Evolutionary conservation across 129 eudicot genomes (phyloP).

Genomic region (Rutidosis leptorrhynchoides): DNA sequence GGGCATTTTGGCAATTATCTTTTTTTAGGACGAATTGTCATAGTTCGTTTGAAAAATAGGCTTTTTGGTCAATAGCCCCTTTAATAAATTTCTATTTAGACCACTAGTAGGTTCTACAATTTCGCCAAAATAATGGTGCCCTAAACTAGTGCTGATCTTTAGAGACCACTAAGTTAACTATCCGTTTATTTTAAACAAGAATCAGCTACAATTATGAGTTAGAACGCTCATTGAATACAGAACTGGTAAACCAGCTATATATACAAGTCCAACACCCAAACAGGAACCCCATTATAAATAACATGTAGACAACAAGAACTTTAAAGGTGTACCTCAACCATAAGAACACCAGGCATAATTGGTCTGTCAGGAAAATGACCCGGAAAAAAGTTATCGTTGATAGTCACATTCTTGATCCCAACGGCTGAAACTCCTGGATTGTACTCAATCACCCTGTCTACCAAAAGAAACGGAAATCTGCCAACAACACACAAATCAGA

Average conservation of each 20-base stretch:
- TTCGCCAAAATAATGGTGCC: too few species aligned
- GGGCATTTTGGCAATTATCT: too few species aligned
- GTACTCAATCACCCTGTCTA: constrained; percentile 94
- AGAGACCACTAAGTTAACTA: too few species aligned
- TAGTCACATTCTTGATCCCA: constrained; percentile 94
- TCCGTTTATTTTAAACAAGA: too few species aligned
- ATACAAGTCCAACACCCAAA: background rate
- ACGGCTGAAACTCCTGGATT: constrained; percentile 91
- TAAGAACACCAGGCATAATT: constrained; percentile 98
- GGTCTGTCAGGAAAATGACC: constrained; percentile 99
- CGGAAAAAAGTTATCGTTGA: constrained; percentile 92
- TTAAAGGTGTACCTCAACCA: constrained; percentile 76
- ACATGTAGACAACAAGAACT: background rate
- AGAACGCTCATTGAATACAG: background rate
- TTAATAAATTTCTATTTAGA: too few species aligned
- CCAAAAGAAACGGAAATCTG: constrained; percentile 90
- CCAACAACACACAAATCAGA: constrained; percentile 22
- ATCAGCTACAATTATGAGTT: too few species aligned
- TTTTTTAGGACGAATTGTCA: too few species aligned
- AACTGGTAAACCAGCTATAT: background rate
- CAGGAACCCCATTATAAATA: background rate
- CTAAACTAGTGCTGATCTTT: too few species aligned
- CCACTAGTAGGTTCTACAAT: too few species aligned
- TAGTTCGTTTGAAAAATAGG: too few species aligned
- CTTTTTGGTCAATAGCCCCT: too few species aligned